Base-by-base conservation (phyloP, 2,329 filamentous ascomycete species). In the Orbilia brochopaga region DNA sequence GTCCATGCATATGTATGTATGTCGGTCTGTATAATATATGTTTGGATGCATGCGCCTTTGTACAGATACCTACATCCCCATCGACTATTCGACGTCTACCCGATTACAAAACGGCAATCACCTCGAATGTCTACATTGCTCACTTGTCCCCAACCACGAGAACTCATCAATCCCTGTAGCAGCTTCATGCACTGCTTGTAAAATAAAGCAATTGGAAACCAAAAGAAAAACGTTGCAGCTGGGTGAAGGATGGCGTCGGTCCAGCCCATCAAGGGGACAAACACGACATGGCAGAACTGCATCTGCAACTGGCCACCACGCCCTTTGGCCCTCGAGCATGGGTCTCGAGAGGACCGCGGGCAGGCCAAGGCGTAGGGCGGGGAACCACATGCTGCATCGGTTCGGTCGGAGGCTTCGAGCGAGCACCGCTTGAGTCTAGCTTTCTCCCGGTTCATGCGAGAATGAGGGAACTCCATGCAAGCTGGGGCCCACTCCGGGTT, bases 341-440 rank as follows among this genome's bases (percentile, higher is more conserved):
- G 35, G 24, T 2, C 1, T 35, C 4, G 11, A 30, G 1, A 50
- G 46, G 62, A 53, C 11, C n/a, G 21, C 46, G 13, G 40, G 44
- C 56, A 56, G 56, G 64, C 64, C 64, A 69, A 69, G 64, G 42
- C 58, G 53, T 69, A 69, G 53, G 64, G 64, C 64, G 64, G 58
- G 56, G 64, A 62, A 72, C 67, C 67, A 72, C 67, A 72, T 72
- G 67, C 67, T 72, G 54, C 51, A 65, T 72, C 67, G 67, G 67
- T 72, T 72, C 67, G 67, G 67, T 72, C 67, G 67, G 67, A 72
- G 67, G 64, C 67, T 65, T 72, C 60, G 60, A 64, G 42, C 63
- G 54, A 55, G 50, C 23, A 59, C 48, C 37, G 46, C 27, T 54
- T 53, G 32, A 48, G 50, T 53, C 67, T 60, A 65, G 65, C 53